Evolutionary conservation across 257 asterid genomes (phyloP).

Genomic region (Plantago ovata): DNA sequence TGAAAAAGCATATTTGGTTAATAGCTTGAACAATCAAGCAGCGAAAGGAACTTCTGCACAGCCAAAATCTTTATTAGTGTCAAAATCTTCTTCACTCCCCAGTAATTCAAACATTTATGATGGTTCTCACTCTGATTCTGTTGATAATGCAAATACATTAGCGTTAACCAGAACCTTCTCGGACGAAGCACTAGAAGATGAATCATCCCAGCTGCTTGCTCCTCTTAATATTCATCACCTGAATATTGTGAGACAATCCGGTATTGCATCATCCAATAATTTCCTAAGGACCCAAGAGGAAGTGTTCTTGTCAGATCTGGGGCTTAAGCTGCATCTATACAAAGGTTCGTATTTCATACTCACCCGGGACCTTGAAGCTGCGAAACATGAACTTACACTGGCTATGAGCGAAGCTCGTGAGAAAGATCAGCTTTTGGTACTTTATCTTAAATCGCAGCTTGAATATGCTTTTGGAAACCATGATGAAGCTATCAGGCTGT

Average conservation of each 20-base stretch:
- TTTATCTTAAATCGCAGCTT: constrained; percentile 84
- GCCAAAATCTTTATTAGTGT: constrained; percentile 36
- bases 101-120: constrained; percentile 41
- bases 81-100: constrained; percentile 52
- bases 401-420: constrained; percentile 85
- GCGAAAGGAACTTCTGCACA: constrained; percentile 52
- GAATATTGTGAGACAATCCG: constrained; percentile 46
- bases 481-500: constrained; percentile 74
- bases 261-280: constrained; percentile 52
- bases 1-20: constrained; percentile 75
- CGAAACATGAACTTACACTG: constrained; percentile 90
- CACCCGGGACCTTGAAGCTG: constrained; percentile 75
- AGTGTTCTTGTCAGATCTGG: constrained; percentile 58
- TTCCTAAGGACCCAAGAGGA: constrained; percentile 50
- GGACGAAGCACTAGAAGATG: constrained; percentile 84
- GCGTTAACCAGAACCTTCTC: constrained; percentile 65
- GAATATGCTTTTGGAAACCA: constrained; percentile 85
- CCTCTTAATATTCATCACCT: constrained; percentile 52
- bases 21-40: constrained; percentile 50
- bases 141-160: constrained; percentile 32
- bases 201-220: constrained; percentile 57
- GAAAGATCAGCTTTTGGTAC: constrained; percentile 69
- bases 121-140: constrained; percentile 49
- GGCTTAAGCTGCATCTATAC: constrained; percentile 74
- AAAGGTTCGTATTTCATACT: constrained; percentile 75